Conservation (phyloP, 768 basidiomycete species). For the Phaeotremella fagi region DNA sequence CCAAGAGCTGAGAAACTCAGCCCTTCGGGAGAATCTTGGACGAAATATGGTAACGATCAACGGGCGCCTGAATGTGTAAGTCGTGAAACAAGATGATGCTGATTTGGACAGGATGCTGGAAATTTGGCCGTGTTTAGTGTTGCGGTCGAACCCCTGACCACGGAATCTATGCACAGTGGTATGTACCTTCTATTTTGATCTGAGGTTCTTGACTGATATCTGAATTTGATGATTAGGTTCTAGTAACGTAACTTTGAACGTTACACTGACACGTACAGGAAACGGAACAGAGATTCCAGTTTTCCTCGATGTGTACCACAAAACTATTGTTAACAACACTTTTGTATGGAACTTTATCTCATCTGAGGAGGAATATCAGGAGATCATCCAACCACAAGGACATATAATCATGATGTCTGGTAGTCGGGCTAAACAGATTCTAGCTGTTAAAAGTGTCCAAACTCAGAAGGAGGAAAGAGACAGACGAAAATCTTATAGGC, state of each 20-base stretch:
- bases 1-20: no score
- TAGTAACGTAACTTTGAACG: slow-evolving; percentile 13
- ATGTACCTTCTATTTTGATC: neutral
- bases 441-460: neutral
- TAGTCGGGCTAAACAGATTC: slow-evolving; percentile 3
- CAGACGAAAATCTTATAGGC: no score
- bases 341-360: slow-evolving; percentile 11
- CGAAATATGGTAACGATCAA: no score
- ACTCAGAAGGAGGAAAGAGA: slow-evolving; percentile 3
- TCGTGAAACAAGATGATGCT: no score
- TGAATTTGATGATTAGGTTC: no score
- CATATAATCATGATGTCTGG: neutral
- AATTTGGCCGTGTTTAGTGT: slow-evolving; percentile 16
- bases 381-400: neutral
- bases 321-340: neutral
- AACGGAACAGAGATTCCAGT: slow-evolving; percentile 25
- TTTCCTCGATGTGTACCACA: slow-evolving; percentile 2
- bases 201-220: no score
- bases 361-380: slow-evolving; percentile 1
- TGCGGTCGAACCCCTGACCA: slow-evolving; percentile 3
- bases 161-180: neutral
- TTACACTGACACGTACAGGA: slow-evolving; percentile 13
- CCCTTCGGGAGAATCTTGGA: no score
- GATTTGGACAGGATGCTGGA: slow-evolving; percentile 8
- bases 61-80: no score